Evolutionary conservation across 768 basidiomycete genomes (phyloP), one percentile per base, ranked within the genome.

Genomic region (Inosperma sp.): DNA sequence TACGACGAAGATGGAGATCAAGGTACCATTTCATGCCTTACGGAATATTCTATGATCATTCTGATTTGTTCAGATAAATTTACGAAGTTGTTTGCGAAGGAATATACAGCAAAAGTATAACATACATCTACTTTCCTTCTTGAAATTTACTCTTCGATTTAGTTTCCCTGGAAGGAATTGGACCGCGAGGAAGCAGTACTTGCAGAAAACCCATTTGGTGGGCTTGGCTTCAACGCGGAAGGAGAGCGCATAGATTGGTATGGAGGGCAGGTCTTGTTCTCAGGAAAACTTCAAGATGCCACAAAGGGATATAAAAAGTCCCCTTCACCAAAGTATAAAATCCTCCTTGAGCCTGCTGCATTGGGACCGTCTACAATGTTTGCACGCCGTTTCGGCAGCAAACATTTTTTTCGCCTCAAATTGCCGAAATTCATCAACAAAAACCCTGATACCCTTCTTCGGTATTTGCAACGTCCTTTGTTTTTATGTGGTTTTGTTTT

Each of bases 141-240:
- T 23, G 7, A 5, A 16, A 21, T 54, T 29, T 42, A 16, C 31
- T 36, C 12, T 30, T 16, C 9, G 40, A 25, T 49, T 13, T 39
- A 87, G 84, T 70, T 72, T 10, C 82, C 83, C 0, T 88, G 83
- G 83, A 59, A 60, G 35, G 81, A 86, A 59, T 65, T 86, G 3
- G 83, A 86, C 56, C 63, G 56, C 4, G 85, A 88, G 58, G 74
- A 78, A 29, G 55, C 61, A 1, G 65, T 67, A 5, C 64, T 82
- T 5, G 19, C 21, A 0, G 46, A 64, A 5, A 54, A 73, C 47
- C 58, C 62, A 0, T 63, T 59, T 13, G 69, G 69, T 3, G 75
- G 72, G 13, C 60, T 83, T 5, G 82, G 78, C 1, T 65, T 65
- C 53, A 54, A 62, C 8, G 67, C 72, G 43, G 67, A 70, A 16